Conservation (phyloP, 1,284 basidiomycete genomes). For the Salmacisia buchloeana region DNA sequence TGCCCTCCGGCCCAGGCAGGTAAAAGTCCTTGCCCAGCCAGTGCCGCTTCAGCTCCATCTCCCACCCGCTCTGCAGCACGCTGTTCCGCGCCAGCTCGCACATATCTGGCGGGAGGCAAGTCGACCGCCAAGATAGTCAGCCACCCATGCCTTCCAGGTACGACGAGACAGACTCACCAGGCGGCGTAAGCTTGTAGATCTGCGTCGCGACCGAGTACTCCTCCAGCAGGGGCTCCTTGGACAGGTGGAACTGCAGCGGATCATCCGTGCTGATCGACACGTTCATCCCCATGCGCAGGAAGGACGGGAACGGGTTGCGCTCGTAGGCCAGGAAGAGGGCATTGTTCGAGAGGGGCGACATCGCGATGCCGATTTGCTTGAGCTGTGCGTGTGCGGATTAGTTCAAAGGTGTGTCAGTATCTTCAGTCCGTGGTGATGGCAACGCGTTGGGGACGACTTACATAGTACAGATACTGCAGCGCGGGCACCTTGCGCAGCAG, state of each 20-base stretch:
- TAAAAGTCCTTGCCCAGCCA: constrained; percentile 75
- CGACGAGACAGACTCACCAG: constrained; percentile 14
- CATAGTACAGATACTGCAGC: constrained; percentile 67
- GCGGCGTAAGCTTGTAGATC: constrained; percentile 49
- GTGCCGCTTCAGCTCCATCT: constrained; percentile 96
- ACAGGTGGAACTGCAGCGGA: constrained; percentile 57
- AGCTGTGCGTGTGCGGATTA: constrained; percentile 63
- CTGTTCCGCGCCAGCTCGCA: constrained; percentile 91
- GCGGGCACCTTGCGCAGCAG: constrained; percentile 94
- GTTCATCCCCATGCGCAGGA: constrained; percentile 92
- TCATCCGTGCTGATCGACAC: constrained; percentile 95
- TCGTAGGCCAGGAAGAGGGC: constrained; percentile 95
- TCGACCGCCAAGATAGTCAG: neutral
- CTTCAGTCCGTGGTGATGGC: neutral
- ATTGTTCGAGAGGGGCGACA: constrained; percentile 97
- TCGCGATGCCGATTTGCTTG: constrained; percentile 62
- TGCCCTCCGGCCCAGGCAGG: constrained; percentile 53
- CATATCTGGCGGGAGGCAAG: too few relatives aligned
- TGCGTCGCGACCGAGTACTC: constrained; percentile 93
- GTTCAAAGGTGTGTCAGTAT: neutral
- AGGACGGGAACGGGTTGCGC: constrained; percentile 91
- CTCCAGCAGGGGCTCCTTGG: constrained; percentile 77
- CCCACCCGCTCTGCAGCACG: constrained; percentile 93
- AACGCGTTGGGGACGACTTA: constrained; percentile 3
- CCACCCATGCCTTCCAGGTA: neutral